These are phyloP conservation scores for Discostella stelligeroides DNA, from an alignment of 108 stramenopile genomes.

Conservation along the genomic window DNA sequence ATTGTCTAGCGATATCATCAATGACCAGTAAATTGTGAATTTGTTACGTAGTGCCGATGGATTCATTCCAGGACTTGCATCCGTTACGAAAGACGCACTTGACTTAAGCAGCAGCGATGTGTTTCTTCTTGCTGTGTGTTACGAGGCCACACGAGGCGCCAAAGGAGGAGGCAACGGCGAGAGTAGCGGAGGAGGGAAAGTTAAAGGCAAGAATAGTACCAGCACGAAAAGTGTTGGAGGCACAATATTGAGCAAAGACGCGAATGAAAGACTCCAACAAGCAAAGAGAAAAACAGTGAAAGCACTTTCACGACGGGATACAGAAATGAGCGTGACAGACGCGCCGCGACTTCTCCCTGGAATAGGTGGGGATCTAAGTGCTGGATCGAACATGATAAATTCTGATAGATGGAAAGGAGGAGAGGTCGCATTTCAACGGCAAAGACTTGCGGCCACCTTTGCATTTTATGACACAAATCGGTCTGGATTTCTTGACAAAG, in stretches of 20 bases:
- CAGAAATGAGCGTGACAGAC: conserved; percentile 9
- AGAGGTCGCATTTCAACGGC: conserved; percentile 49
- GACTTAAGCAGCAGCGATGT: conserved; percentile 91
- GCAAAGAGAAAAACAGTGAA: conserved; percentile 41
- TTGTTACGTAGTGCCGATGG: conserved; percentile 68
- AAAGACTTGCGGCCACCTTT: conserved; percentile 74
- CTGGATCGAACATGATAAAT: conserved; percentile 35
- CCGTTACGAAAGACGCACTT: conserved; percentile 90
- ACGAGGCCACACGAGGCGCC: conserved; percentile 80
- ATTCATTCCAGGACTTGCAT: conserved; percentile 91
- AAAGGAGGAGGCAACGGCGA: no score
- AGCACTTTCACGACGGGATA: conserved; percentile 22
- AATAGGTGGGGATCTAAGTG: conserved; percentile 1
- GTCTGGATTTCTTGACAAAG: conserved; percentile 69
- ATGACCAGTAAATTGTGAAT: no score
- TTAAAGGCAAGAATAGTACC: conserved; percentile 12
- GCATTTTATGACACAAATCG: conserved; percentile 72
- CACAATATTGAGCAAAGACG: conserved; percentile 27
- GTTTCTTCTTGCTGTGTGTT: conserved; percentile 83
- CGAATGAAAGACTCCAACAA: conserved; percentile 36
- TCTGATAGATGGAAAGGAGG: conserved; percentile 70
- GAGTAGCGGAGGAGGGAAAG: conserved; percentile 37
- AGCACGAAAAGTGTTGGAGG: no score
- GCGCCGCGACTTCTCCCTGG: conserved; percentile 24
- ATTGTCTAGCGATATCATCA: conserved; percentile 23